Evolutionary conservation across 208 protist species (phyloP).

Genomic region (Leishmania amazonensis): DNA sequence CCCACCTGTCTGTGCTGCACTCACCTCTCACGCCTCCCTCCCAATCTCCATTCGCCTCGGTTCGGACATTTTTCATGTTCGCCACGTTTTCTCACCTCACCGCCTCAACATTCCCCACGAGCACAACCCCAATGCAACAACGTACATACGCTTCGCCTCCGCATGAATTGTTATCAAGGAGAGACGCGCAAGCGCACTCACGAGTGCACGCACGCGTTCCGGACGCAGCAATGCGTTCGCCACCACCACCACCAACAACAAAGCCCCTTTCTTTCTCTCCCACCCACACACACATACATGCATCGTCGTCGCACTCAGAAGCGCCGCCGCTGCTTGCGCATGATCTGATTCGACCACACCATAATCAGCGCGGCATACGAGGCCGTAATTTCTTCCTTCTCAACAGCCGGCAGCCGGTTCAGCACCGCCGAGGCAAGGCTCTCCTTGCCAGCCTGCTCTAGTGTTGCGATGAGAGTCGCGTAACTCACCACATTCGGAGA

Average conservation of each 20-base stretch:
- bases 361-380: constrained; percentile 86
- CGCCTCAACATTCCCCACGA: not conserved
- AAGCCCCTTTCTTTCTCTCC: not conserved
- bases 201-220: not conserved
- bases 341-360: constrained; percentile 83
- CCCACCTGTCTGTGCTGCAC: not conserved
- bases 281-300: not conserved
- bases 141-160: not conserved
- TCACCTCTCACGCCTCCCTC: not conserved
- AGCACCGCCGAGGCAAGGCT: constrained; percentile 59
- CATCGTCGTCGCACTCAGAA: constrained; percentile 17
- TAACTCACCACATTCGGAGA: constrained; percentile 81
- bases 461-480: constrained; percentile 81
- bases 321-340: constrained; percentile 35
- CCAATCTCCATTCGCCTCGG: not conserved
- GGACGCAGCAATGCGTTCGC: not conserved
- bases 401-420: constrained; percentile 59
- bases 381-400: constrained; percentile 85
- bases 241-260: not conserved
- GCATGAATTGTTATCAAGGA: not conserved
- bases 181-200: not conserved
- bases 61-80: not conserved
- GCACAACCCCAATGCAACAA: not conserved
- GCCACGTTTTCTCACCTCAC: not conserved
- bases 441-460: constrained; percentile 81